Conservation (phyloP, 1,139 yeast genomes). For the Citeromyces siamensis region DNA sequence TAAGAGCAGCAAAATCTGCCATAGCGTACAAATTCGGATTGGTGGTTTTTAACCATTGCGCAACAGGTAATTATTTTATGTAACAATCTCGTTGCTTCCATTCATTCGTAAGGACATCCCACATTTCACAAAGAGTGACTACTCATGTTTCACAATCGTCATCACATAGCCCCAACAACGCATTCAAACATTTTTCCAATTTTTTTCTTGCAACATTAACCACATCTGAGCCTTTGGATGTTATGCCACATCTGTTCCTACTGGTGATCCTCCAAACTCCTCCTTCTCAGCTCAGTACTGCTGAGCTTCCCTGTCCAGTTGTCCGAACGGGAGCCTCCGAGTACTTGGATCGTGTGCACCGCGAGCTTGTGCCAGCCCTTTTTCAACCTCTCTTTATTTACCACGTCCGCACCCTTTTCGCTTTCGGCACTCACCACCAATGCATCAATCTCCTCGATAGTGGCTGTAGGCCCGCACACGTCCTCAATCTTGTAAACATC, state of each 20-base stretch:
- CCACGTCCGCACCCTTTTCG: constrained; percentile 54
- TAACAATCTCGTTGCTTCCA: too few species aligned
- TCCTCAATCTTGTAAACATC: constrained; percentile 59
- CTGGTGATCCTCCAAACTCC: constrained; percentile 14
- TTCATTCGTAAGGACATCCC: too few species aligned
- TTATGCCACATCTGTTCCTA: too few species aligned
- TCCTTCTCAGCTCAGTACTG: constrained; percentile 46
- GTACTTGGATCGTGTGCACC: constrained; percentile 52
- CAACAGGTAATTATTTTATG: too few species aligned
- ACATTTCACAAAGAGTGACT: too few species aligned
- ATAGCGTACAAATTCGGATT: too few species aligned
- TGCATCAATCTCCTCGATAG: constrained; percentile 62
- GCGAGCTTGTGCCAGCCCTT: constrained; percentile 41
- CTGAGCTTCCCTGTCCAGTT: constrained; percentile 69
- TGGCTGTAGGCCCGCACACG: constrained; percentile 90
- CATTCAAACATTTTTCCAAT: too few species aligned
- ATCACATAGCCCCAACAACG: too few species aligned
- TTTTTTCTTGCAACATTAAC: background rate
- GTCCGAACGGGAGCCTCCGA: constrained; percentile 43
- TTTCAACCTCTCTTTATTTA: constrained; percentile 51
- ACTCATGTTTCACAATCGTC: too few species aligned
- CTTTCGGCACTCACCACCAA: constrained; percentile 79
- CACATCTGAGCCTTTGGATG: background rate
- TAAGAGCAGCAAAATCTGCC: too few species aligned
- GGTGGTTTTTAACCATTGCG: too few species aligned